These are phyloP conservation scores for Brassica nigra DNA, from an alignment of 345 rosid species.

Conservation along the genomic window DNA sequence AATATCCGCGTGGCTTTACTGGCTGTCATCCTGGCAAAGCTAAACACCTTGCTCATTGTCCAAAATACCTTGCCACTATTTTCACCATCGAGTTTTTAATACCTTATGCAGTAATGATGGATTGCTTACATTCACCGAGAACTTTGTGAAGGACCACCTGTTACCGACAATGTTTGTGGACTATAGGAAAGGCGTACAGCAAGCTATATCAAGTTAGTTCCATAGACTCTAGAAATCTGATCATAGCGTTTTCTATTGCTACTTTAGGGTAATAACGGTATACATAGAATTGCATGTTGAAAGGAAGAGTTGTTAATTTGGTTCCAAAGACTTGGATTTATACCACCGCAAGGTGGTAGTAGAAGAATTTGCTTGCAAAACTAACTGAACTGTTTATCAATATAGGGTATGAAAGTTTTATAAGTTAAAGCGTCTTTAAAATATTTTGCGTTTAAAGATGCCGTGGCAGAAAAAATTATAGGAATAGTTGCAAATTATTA, in stretches of 20 bases:
- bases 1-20: neutral
- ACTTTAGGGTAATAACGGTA: constrained; percentile 18
- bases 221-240: constrained; percentile 29
- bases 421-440: constrained; percentile 12
- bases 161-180: constrained; percentile 97
- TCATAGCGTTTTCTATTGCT: constrained; percentile 21
- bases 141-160: constrained; percentile 95
- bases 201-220: constrained; percentile 96
- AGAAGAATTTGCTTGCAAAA: constrained; percentile 20
- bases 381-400: constrained; percentile 6
- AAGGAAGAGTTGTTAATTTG: constrained; percentile 16
- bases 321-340: constrained; percentile 5
- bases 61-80: constrained; percentile 16
- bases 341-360: constrained; percentile 16
- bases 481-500: constrained; percentile 6
- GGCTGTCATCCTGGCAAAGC: constrained; percentile 26
- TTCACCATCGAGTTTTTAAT: neutral
- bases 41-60: constrained; percentile 8
- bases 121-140: constrained; percentile 88
- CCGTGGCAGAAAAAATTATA: constrained; percentile 5
- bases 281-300: constrained; percentile 21
- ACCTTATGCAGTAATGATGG: constrained; percentile 82
- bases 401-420: constrained; percentile 16
- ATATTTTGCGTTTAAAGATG: constrained; percentile 11
- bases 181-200: constrained; percentile 96